These are phyloP conservation scores for Ogataea trehaloabstinens DNA, from an alignment of 805 yeast species.

Conservation along the genomic window DNA sequence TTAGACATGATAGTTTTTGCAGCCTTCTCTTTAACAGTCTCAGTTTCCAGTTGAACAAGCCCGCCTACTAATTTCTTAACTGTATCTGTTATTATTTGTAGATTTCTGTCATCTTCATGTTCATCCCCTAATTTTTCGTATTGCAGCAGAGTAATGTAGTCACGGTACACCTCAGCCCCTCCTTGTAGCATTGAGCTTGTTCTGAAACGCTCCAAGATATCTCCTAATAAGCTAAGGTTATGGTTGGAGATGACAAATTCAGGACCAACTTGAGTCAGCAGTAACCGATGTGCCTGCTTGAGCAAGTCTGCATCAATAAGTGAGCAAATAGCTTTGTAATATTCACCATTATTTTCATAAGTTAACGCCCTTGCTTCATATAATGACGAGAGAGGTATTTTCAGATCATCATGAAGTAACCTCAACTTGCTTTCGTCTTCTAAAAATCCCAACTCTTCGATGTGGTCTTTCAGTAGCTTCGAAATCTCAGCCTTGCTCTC, in stretches of 20 bases:
- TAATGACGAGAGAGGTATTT: constrained; percentile 47
- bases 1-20: constrained; percentile 55
- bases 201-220: constrained; percentile 45
- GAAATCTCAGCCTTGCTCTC: constrained; percentile 42
- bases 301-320: constrained; percentile 59
- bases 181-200: constrained; percentile 45
- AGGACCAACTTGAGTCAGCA: constrained; percentile 69
- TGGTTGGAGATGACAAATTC: constrained; percentile 53
- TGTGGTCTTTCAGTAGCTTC: constrained; percentile 33
- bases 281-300: constrained; percentile 60
- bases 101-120: neutral
- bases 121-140: constrained; percentile 11
- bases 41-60: constrained; percentile 40
- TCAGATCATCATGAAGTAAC: constrained; percentile 37
- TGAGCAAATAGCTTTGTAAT: constrained; percentile 57
- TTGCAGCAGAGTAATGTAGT: constrained; percentile 40
- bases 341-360: constrained; percentile 48
- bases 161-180: constrained; percentile 59
- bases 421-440: constrained; percentile 30
- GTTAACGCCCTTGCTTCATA: constrained; percentile 60
- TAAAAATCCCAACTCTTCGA: constrained; percentile 30
- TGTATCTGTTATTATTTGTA: constrained; percentile 16
- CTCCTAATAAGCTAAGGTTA: constrained; percentile 27
- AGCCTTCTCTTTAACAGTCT: constrained; percentile 39
- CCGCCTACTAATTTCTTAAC: constrained; percentile 44